A percentile compares a stretch with the other conserved stretches of the same genome.
Conservation (phyloP, 2,329 filamentous ascomycete species). For the Drechslerella coelobrocha region DNA sequence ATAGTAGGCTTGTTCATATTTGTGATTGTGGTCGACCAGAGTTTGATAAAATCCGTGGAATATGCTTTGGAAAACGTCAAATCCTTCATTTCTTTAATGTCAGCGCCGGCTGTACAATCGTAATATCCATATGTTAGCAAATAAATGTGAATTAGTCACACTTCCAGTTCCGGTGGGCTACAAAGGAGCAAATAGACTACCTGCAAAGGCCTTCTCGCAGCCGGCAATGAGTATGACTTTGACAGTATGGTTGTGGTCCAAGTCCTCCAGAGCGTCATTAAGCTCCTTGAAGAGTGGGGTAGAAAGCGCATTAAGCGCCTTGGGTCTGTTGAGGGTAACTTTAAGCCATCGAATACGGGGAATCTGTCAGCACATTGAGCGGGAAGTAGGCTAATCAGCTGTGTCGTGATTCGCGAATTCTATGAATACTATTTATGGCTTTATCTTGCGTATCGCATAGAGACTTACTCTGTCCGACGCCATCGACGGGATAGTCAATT, state of each 20-base stretch:
- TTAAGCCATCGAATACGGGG: slow-evolving; percentile 13
- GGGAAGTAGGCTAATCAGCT: neutral
- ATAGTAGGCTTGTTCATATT: slow-evolving; percentile 92
- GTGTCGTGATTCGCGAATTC: too few relatives aligned
- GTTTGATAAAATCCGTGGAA: slow-evolving; percentile 88
- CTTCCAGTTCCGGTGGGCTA: neutral
- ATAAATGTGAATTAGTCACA: too few relatives aligned
- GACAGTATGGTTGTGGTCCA: slow-evolving; percentile 73
- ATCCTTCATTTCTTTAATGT: slow-evolving; percentile 98
- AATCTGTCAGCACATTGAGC: slow-evolving; percentile 24
- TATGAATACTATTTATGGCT: too few relatives aligned
- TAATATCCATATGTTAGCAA: neutral
- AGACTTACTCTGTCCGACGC: slow-evolving; percentile 80
- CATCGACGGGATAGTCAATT: slow-evolving; percentile 81
- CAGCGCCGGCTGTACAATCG: slow-evolving; percentile 73
- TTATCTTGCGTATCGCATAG: slow-evolving; percentile 10
- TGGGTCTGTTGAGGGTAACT: slow-evolving; percentile 94
- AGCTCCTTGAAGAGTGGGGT: slow-evolving; percentile 90
- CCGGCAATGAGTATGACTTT: slow-evolving; percentile 85
- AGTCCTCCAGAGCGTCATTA: slow-evolving; percentile 74
- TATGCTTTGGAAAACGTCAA: slow-evolving; percentile 89
- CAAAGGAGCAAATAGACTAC: slow-evolving; percentile 55
- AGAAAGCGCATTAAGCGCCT: slow-evolving; percentile 91
- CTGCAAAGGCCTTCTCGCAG: slow-evolving; percentile 84
- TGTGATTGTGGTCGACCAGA: slow-evolving; percentile 85